These are phyloP conservation scores for Nannochloris sp. DNA, from an alignment of 139 green algal genomes.

Conservation along the genomic window DNA sequence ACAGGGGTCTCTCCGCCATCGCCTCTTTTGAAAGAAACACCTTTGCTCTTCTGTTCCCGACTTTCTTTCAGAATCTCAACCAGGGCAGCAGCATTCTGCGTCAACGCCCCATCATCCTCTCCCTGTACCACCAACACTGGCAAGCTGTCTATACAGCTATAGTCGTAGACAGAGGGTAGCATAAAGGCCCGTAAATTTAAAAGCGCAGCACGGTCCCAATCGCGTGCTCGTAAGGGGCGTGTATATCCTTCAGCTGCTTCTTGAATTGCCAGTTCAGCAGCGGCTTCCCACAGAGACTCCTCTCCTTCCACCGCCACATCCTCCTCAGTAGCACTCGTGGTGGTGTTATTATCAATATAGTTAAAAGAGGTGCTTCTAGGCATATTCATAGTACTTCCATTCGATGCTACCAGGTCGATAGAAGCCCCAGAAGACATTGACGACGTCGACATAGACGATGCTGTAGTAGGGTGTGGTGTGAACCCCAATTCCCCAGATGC, in stretches of 20 bases:
- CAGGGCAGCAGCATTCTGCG: conserved; percentile 2
- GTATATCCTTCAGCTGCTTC: conserved; percentile 53
- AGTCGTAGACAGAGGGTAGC: conserved; percentile 11
- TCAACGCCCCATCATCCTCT: conserved; percentile 5
- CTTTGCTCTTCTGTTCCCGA: not conserved
- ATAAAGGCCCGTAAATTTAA: conserved; percentile 35
- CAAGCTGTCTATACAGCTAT: not conserved
- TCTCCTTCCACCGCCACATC: not conserved
- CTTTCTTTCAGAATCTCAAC: not conserved
- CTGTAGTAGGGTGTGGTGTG: not conserved
- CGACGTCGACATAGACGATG: not conserved
- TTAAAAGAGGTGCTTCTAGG: too few relatives aligned
- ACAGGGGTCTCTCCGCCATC: not conserved
- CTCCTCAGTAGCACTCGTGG: not conserved
- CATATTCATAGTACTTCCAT: not conserved
- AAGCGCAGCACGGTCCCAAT: conserved; percentile 56
- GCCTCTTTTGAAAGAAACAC: not conserved
- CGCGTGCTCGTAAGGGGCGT: conserved; percentile 35
- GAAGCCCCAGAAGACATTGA: not conserved
- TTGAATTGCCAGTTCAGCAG: not conserved
- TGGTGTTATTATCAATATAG: too few relatives aligned
- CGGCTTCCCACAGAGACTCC: not conserved
- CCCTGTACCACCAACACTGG: conserved; percentile 20
- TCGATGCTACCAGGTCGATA: not conserved
- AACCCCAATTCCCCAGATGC: conserved; percentile 27